A percentile compares a stretch with the other conserved stretches of the same genome.
Conservation (phyloP, 2,329 filamentous ascomycete species). For the Aspergillus puulaauensis region DNA sequence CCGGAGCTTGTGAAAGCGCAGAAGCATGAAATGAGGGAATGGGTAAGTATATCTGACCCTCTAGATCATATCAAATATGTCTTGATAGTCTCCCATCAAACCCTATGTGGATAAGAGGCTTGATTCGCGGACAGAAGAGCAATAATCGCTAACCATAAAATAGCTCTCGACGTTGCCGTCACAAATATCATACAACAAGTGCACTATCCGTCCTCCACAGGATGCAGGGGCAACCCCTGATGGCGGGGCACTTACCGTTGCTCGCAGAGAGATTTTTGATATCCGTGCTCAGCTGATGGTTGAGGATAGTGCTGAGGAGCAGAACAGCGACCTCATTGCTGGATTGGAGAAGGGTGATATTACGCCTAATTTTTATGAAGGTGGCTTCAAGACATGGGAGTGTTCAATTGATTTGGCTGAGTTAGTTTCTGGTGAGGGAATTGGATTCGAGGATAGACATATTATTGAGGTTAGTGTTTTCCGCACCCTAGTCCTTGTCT, state of each 20-base stretch:
- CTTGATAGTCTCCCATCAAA: not conserved
- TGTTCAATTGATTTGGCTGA: conserved; percentile 61
- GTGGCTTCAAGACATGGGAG: conserved; percentile 70
- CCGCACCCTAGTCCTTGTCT: not conserved
- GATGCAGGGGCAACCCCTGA: not conserved
- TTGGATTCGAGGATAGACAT: conserved; percentile 36
- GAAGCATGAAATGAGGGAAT: conserved; percentile 46
- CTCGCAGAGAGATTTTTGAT: conserved; percentile 63
- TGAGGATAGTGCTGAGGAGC: conserved; percentile 48
- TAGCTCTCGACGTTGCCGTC: conserved; percentile 58
- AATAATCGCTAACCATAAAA: not conserved
- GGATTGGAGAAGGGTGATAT: conserved; percentile 58
- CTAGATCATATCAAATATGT: not conserved
- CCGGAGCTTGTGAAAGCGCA: conserved; percentile 35
- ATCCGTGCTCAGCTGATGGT: conserved; percentile 64
- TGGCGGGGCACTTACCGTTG: conserved; percentile 37
- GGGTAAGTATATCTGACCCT: conserved; percentile 40
- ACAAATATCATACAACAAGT: conserved; percentile 58
- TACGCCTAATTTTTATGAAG: conserved; percentile 62
- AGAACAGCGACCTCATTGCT: conserved; percentile 45
- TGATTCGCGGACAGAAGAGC: not conserved
- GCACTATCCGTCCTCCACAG: conserved; percentile 41
- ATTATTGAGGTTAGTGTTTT: conserved; percentile 35
- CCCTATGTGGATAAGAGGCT: not conserved
- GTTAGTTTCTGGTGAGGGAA: conserved; percentile 23